Conservation (phyloP, 306 rosid genomes). For the Comarum palustre region DNA sequence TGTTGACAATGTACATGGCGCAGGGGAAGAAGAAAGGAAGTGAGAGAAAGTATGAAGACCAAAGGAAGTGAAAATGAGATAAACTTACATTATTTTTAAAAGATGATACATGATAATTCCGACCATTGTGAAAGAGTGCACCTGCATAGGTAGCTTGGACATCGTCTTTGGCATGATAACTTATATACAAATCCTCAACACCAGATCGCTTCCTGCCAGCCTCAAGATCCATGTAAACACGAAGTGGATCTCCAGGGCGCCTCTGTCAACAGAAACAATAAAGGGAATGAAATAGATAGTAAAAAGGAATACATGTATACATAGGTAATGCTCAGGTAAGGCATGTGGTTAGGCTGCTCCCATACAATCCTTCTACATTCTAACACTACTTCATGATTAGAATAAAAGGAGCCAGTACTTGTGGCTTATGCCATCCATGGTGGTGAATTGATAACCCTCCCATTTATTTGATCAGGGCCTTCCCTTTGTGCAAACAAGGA, state of each 20-base stretch:
- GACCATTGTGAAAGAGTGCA: slow-evolving; percentile 73
- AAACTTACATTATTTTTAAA: slow-evolving; percentile 56
- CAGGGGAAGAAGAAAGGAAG: not conserved
- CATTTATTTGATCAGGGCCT: not conserved
- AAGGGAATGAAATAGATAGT: slow-evolving; percentile 16
- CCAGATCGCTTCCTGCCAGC: slow-evolving; percentile 77
- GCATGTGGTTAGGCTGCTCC: not conserved
- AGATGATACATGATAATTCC: slow-evolving; percentile 67
- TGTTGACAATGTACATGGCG: not conserved
- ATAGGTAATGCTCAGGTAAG: not conserved
- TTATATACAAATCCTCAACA: slow-evolving; percentile 65
- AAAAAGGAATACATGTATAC: not conserved
- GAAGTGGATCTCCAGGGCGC: slow-evolving; percentile 65
- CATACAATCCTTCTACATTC: not conserved
- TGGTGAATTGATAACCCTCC: not conserved
- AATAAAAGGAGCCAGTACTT: not conserved
- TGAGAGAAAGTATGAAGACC: not conserved
- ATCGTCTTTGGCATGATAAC: slow-evolving; percentile 87
- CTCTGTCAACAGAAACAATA: slow-evolving; percentile 46
- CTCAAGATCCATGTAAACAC: slow-evolving; percentile 91
- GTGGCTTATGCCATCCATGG: not conserved
- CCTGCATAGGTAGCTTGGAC: slow-evolving; percentile 95
- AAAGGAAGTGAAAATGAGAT: not conserved
- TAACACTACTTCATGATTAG: not conserved
- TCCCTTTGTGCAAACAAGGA: not conserved